Percentiles rank a stretch among this genome's conserved stretches.
Evolutionary conservation across 2,329 filamentous ascomycete species (phyloP).

Genomic region (Cladosporium sp.): DNA sequence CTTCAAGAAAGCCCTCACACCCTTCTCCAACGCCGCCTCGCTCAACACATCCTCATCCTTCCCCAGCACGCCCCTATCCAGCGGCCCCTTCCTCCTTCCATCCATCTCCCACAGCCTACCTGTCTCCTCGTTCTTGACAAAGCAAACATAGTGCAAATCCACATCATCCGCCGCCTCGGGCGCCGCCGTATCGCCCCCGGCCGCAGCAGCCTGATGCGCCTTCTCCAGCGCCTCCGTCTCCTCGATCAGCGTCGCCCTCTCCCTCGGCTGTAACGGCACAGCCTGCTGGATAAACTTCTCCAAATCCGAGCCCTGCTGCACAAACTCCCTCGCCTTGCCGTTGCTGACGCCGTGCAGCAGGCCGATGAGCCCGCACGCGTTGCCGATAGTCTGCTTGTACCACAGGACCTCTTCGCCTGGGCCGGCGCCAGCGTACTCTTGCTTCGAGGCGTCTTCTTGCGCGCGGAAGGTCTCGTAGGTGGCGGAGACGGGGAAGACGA

Average conservation of each 20-base stretch:
- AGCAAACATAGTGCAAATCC: constrained; percentile 95
- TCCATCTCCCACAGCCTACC: constrained; percentile 72
- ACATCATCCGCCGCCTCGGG: constrained; percentile 72
- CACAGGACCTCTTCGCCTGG: constrained; percentile 71
- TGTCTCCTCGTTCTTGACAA: constrained; percentile 69
- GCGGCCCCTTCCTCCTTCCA: constrained; percentile 64
- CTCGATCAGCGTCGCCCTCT: constrained; percentile 70
- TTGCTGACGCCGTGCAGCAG: constrained; percentile 78
- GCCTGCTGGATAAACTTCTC: constrained; percentile 62
- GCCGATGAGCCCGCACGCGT: constrained; percentile 88
- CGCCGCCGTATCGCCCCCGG: constrained; percentile 68
- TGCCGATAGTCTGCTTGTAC: constrained; percentile 92
- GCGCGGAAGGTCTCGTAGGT: constrained; percentile 71
- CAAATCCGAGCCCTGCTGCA: constrained; percentile 54
- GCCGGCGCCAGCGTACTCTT: constrained; percentile 63
- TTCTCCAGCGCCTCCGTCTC: constrained; percentile 66
- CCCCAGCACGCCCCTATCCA: constrained; percentile 51
- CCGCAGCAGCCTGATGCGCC: constrained; percentile 73
- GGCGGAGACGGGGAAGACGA: constrained; percentile 81
- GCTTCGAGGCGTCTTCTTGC: constrained; percentile 60
- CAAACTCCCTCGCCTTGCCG: constrained; percentile 58
- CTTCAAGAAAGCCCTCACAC: constrained; percentile 56
- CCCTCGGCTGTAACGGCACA: constrained; percentile 58
- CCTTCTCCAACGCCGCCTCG: constrained; percentile 65
- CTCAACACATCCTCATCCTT: constrained; percentile 51